Evolutionary conservation across 2,329 filamentous ascomycete species (phyloP).

Genomic region (Paecilomyces niveus): DNA sequence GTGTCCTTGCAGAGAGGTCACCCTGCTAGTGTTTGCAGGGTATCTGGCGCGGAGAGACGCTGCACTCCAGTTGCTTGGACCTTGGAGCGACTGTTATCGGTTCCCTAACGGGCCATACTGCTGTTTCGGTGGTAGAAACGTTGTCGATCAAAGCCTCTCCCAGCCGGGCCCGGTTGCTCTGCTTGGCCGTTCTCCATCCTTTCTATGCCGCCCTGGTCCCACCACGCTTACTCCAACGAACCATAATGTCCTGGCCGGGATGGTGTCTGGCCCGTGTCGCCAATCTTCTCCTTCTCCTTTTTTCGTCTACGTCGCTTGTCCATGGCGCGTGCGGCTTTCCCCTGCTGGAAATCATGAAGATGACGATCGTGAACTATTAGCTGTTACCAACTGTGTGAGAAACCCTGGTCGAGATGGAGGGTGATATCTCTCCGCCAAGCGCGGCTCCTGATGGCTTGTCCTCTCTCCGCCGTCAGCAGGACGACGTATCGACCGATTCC

Average conservation of each 20-base stretch:
- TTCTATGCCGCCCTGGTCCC: neutral
- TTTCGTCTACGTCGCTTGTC: slow-evolving; percentile 1
- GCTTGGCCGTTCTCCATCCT: neutral
- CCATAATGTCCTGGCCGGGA: neutral
- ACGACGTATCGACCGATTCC: slow-evolving; percentile 4
- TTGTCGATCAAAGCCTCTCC: neutral
- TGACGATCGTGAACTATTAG: slow-evolving; percentile 1
- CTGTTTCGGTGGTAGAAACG: neutral
- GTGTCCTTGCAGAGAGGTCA: neutral
- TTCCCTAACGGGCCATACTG: neutral
- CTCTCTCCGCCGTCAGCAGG: slow-evolving; percentile 10
- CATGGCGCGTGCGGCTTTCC: neutral
- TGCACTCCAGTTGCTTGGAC: neutral
- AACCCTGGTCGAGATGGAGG: slow-evolving; percentile 4
- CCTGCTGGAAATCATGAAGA: neutral
- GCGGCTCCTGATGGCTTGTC: slow-evolving; percentile 9
- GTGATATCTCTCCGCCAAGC: slow-evolving; percentile 8
- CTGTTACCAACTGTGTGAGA: neutral
- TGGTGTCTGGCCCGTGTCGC: neutral
- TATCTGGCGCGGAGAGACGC: neutral
- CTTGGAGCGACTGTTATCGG: neutral
- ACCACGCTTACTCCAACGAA: neutral
- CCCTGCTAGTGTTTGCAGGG: neutral
- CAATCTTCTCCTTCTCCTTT: slow-evolving; percentile 5
- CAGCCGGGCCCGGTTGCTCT: neutral